Evolutionary conservation across 2,329 filamentous ascomycete genomes (phyloP).

Genomic region (Claviceps pazoutovae): DNA sequence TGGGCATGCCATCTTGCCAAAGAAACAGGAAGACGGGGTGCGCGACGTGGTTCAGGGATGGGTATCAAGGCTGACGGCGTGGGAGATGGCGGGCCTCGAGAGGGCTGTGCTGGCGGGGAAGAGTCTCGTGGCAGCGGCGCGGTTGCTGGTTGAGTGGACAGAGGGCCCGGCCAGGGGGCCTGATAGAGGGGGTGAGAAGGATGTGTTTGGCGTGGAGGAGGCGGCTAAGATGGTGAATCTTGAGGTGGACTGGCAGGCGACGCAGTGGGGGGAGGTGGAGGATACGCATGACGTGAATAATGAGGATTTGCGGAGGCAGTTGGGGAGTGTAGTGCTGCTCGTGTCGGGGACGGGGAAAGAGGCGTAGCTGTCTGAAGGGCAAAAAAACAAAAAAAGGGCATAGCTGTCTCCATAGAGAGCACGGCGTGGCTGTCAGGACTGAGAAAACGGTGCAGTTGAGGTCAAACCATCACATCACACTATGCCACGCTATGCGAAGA

Average conservation of each 20-base stretch:
- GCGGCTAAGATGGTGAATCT: slow-evolving; percentile 64
- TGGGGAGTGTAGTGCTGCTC: slow-evolving; percentile 75
- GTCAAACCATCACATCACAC: no score
- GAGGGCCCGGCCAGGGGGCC: slow-evolving; percentile 47
- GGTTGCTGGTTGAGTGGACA: slow-evolving; percentile 80
- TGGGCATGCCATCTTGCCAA: slow-evolving; percentile 59
- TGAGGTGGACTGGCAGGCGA: slow-evolving; percentile 83
- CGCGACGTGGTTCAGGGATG: slow-evolving; percentile 64
- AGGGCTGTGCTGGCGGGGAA: slow-evolving; percentile 74
- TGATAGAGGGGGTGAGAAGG: background rate
- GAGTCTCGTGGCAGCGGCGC: slow-evolving; percentile 62
- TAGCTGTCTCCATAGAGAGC: no score
- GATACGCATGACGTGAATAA: slow-evolving; percentile 95
- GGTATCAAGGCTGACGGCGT: slow-evolving; percentile 57
- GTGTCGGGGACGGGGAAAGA: slow-evolving; percentile 45
- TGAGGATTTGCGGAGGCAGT: slow-evolving; percentile 75
- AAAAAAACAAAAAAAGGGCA: no score
- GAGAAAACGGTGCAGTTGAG: slow-evolving; percentile 8
- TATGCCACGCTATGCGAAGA: no score
- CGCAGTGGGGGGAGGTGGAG: slow-evolving; percentile 91
- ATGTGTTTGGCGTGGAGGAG: slow-evolving; percentile 64
- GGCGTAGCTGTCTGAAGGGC: background rate
- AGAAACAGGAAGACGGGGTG: slow-evolving; percentile 60
- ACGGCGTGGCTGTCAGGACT: slow-evolving; percentile 24
- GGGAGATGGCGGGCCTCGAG: slow-evolving; percentile 79